A percentile compares a stretch with the other conserved stretches of the same genome.
Evolutionary conservation across 2,329 filamentous ascomycete genomes (phyloP).

Genomic region (Colletotrichum sp.): DNA sequence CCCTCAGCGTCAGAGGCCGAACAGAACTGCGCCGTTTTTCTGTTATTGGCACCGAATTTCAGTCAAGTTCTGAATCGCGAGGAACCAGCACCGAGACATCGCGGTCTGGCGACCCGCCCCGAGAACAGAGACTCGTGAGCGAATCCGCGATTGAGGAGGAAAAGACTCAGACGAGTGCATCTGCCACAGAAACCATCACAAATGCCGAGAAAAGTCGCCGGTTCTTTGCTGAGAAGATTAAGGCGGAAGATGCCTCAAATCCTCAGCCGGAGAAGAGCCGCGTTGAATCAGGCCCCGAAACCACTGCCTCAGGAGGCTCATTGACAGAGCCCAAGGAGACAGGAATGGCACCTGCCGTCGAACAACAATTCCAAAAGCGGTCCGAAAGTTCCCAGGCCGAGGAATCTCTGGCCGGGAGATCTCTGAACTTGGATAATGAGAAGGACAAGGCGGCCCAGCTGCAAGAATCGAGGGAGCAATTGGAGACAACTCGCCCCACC

Average conservation of each 20-base stretch:
- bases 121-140: background rate
- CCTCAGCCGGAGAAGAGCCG: background rate
- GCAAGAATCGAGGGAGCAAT: background rate
- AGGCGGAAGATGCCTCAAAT: background rate
- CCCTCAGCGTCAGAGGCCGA: background rate
- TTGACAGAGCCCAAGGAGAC: background rate
- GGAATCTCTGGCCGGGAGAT: background rate
- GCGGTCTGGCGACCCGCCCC: background rate
- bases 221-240: background rate
- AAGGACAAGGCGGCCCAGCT: background rate
- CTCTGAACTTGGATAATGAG: background rate
- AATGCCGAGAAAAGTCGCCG: background rate
- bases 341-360: background rate
- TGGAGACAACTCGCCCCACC: background rate
- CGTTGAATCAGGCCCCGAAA: background rate
- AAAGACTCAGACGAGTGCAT: background rate
- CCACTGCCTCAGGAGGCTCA: background rate
- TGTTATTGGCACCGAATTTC: constrained; percentile 7
- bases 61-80: background rate
- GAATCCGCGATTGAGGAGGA: background rate
- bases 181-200: background rate
- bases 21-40: constrained; percentile 13
- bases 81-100: background rate
- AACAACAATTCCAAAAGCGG: background rate
- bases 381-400: background rate